Conservation (phyloP, 179 eudicot species). For the Carnegiea gigantea region DNA sequence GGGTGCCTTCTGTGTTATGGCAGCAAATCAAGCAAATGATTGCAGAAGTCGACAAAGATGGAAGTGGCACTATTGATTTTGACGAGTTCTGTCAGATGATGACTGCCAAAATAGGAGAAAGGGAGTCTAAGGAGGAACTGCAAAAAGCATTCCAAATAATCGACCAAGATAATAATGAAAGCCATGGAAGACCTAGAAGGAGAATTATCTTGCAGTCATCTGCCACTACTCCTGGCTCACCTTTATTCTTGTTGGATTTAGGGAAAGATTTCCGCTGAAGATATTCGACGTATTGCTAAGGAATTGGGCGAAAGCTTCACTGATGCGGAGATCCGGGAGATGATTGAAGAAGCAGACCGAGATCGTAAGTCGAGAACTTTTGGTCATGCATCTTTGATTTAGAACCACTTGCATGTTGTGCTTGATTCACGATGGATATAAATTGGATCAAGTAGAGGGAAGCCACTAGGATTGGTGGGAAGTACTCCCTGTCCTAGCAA, state of each 20-base stretch:
- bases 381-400: neutral
- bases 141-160: constrained; percentile 83
- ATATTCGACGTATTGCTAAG: constrained; percentile 72
- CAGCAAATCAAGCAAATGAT: constrained; percentile 97
- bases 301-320: constrained; percentile 81
- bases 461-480: too few species aligned
- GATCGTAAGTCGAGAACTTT: constrained; percentile 55
- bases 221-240: neutral
- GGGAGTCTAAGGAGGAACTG: constrained; percentile 93
- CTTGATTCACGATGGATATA: neutral
- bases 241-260: constrained; percentile 25
- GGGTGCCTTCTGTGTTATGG: neutral
- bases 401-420: neutral
- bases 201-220: neutral
- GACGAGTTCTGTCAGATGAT: constrained; percentile 94
- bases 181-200: neutral
- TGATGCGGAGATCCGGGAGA: constrained; percentile 66
- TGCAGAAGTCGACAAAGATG: constrained; percentile 96
- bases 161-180: constrained; percentile 88
- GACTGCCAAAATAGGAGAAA: constrained; percentile 98
- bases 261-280: constrained; percentile 83
- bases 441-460: too few species aligned
- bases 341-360: constrained; percentile 92
- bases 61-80: constrained; percentile 95
- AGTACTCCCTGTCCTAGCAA: too few species aligned